Conservation (phyloP, 164 flowering plant genomes). For the Vitis cinerea region DNA sequence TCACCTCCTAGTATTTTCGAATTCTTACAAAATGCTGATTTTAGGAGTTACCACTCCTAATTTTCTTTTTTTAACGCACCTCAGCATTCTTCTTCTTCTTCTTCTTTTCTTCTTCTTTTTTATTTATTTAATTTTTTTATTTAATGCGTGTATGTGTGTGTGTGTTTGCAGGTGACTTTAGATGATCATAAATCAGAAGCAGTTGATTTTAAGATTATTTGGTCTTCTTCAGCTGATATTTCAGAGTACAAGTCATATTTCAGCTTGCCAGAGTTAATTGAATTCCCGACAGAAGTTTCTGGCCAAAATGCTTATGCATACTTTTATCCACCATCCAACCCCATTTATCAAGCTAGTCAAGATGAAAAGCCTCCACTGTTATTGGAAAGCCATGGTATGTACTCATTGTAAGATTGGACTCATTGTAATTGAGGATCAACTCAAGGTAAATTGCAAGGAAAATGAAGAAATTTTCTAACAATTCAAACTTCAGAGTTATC, state of each 20-base stretch:
- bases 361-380: conserved; percentile 90
- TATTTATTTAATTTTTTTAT: neutral
- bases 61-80: no score
- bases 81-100: neutral
- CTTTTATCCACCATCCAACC: conserved; percentile 87
- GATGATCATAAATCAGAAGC: conserved; percentile 45
- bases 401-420: neutral
- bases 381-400: conserved; percentile 82
- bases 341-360: conserved; percentile 50
- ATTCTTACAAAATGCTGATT: no score
- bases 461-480: no score
- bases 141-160: neutral
- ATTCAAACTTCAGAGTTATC: no score
- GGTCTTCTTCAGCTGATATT: conserved; percentile 79
- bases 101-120: neutral
- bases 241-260: conserved; percentile 52
- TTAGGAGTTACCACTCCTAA: no score
- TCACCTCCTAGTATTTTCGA: neutral
- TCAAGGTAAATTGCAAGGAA: no score
- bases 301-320: conserved; percentile 92
- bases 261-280: conserved; percentile 79
- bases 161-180: conserved; percentile 57
- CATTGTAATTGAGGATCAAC: no score
- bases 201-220: conserved; percentile 56
- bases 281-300: conserved; percentile 81